Conservation (phyloP, 352 stramenopile species). For the Peronospora tabacina region DNA sequence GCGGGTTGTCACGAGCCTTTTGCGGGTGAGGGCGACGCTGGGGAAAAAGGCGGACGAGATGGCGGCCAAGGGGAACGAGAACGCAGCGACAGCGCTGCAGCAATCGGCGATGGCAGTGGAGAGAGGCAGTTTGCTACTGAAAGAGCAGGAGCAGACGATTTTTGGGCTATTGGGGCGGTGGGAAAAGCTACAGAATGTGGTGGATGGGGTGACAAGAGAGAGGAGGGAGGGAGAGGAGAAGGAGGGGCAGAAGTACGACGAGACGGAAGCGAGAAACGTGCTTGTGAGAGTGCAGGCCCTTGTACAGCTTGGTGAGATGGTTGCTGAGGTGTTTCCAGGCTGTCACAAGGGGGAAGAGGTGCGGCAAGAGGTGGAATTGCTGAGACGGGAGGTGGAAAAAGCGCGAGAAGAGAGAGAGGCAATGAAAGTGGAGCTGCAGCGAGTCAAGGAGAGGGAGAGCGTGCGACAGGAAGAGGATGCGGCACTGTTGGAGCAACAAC, state of each 20-base stretch:
- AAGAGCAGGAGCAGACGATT: constrained; percentile 47
- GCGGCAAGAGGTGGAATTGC: constrained; percentile 6
- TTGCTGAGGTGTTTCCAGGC: constrained; percentile 15
- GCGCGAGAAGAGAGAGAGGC: constrained; percentile 6
- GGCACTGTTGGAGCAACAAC: constrained; percentile 32
- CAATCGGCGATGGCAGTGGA: constrained; percentile 45
- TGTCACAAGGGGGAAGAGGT: constrained; percentile 16
- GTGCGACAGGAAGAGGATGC: constrained; percentile 36
- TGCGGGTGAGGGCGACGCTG: constrained; percentile 47
- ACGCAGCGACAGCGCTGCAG: constrained; percentile 40
- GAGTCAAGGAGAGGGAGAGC: constrained; percentile 19
- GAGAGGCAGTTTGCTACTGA: constrained; percentile 25
- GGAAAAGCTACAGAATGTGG: constrained; percentile 15
- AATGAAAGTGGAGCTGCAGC: constrained; percentile 30
- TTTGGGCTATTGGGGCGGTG: constrained; percentile 32
- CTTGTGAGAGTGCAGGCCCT: constrained; percentile 15
- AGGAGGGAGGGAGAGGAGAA: constrained; percentile 6
- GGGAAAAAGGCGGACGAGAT: constrained; percentile 75
- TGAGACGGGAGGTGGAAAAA: constrained; percentile 6
- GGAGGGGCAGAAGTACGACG: constrained; percentile 9
- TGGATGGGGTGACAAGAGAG: neutral
- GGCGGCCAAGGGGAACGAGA: constrained; percentile 55
- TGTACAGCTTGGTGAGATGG: constrained; percentile 16
- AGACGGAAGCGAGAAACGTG: constrained; percentile 5
- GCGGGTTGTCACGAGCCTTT: constrained; percentile 33